Evolutionary conservation across 2,329 filamentous ascomycete species (phyloP), one percentile per base, ranked within the genome.

Genomic region (Peltaster fructicola): DNA sequence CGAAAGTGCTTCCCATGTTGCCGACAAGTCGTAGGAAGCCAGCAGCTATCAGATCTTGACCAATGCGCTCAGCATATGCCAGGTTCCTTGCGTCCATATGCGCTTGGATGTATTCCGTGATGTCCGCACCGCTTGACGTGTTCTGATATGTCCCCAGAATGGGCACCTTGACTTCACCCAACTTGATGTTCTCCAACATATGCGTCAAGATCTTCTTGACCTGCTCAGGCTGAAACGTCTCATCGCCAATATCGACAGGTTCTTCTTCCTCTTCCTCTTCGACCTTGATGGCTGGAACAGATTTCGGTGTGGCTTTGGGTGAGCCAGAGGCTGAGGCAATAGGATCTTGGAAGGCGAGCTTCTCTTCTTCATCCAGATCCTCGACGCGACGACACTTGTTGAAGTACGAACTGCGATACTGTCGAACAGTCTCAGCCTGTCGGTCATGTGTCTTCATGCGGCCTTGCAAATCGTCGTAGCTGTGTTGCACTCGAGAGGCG

Each of bases 331-430:
- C 45, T 10, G 44, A 48, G 33, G 62, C 53, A 32, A 66, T 61
- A 4, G 82, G 81, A 37, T 84, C 81, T 51, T 92, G 82, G 54
- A 98, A 98, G 18, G 84, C 88, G 27, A 98, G 66, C 55, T 98
- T 95, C 52, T 93, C 92, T 59, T 98, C 90, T 54, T 98, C 88
- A 50, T 98, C 88, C 32, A 95, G 58, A 47, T 98, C 88, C 50
- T 98, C 90, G 5, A 95, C 76, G 33, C 93, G 61, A 24, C 90
- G 75, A 50, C 88, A 98, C 56, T 95, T 98, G 62, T 95, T 98
- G 65, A 95, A 95, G 56, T 98, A 98, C 41, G 80, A 78, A 52
- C 79, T 92, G 36, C 88, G 73, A 40, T 93, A 68, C 56, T 95
- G 95, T 63, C 82, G 81, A 33, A 92, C 81, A 11, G 67, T 53